These are phyloP conservation scores for Crucihimalaya himalaica DNA, from an alignment of 345 rosid genomes.

Conservation along the genomic window DNA sequence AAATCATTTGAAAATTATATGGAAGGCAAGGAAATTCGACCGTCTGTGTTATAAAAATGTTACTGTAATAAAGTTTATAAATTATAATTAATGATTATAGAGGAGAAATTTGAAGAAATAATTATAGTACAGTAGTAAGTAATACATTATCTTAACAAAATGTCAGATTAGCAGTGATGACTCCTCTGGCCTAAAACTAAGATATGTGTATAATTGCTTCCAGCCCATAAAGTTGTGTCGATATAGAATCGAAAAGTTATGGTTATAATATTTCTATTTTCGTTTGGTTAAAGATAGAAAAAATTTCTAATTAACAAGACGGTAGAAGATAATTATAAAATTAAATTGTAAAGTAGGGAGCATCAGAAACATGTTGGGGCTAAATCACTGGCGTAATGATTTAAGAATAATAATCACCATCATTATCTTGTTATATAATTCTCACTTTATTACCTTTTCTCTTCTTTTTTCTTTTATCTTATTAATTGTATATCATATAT, in stretches of 20 bases:
- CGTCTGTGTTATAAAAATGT: neutral
- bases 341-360: constrained; percentile 12
- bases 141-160: constrained; percentile 7
- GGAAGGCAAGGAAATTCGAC: neutral
- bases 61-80: neutral
- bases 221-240: constrained; percentile 43
- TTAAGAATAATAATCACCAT: constrained; percentile 77
- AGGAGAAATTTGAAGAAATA: neutral
- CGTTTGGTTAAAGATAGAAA: constrained; percentile 19
- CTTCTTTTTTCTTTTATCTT: neutral
- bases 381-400: constrained; percentile 60
- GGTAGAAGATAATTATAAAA: constrained; percentile 12
- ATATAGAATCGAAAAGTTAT: constrained; percentile 11
- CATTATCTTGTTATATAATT: constrained; percentile 39
- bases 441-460: constrained; percentile 19
- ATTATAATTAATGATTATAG: neutral
- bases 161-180: constrained; percentile 17
- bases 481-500: neutral
- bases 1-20: neutral
- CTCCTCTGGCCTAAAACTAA: constrained; percentile 2
- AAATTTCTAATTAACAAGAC: constrained; percentile 10
- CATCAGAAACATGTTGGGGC: constrained; percentile 29
- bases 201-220: constrained; percentile 29
- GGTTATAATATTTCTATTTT: constrained; percentile 12
- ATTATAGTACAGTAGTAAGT: neutral